A percentile compares a stretch with the other conserved stretches of the same genome.
These are phyloP conservation scores for Spiraea crenata DNA, from an alignment of 331 rosid genomes.

Conservation along the genomic window DNA sequence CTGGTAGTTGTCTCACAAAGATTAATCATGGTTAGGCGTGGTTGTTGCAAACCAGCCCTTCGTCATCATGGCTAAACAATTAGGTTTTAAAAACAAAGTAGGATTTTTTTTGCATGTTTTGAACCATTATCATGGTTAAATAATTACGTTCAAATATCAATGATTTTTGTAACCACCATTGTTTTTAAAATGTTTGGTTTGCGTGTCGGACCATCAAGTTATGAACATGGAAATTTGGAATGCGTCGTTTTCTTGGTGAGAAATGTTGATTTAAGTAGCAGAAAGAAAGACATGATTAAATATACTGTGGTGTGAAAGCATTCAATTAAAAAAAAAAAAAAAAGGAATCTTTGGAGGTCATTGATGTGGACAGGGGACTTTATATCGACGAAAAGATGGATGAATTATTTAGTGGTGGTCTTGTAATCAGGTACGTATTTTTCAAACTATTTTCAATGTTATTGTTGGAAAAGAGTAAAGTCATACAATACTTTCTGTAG, in stretches of 20 bases:
- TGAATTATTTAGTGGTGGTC: background rate
- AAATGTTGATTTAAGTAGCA: background rate
- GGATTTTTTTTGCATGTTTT: background rate
- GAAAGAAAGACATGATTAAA: background rate
- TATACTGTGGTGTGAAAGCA: background rate
- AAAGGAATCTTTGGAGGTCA: conserved; percentile 7
- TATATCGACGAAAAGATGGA: background rate
- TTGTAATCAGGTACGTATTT: background rate
- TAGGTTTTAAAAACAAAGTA: background rate
- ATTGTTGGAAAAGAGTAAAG: background rate
- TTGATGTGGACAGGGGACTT: background rate
- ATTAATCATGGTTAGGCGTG: background rate
- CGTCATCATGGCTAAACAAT: background rate
- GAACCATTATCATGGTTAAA: background rate
- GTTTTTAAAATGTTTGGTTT: background rate
- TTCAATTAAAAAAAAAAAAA: no score
- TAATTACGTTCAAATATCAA: no score
- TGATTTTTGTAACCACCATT: background rate
- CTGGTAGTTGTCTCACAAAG: background rate
- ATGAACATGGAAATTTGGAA: background rate
- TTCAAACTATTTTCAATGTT: background rate
- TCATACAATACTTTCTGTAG: background rate
- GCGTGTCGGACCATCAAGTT: background rate
- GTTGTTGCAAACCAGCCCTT: background rate
- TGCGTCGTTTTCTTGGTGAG: background rate